phyloP scores from a whole-genome alignment of 805 yeast genomes.

The Candida pseudofarinosa region DNA sequence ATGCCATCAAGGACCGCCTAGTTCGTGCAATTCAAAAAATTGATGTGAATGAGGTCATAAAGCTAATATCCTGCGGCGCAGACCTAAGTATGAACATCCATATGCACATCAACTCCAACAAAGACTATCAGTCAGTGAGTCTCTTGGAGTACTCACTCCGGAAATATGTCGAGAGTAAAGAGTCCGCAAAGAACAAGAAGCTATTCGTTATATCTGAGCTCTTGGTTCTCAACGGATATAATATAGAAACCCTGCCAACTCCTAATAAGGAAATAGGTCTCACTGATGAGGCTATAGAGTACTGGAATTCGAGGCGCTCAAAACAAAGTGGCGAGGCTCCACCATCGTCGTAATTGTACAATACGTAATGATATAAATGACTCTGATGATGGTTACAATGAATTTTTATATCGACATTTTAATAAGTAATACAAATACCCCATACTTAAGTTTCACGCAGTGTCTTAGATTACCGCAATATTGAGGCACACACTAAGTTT shows the following conservation, averaged over 20 bases:
- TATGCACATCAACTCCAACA: constrained; percentile 15
- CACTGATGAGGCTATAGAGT: constrained; percentile 44
- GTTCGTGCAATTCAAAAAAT: constrained; percentile 53
- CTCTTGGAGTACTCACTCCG: constrained; percentile 51
- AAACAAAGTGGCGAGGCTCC: constrained; percentile 7
- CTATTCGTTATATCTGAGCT: constrained; percentile 53
- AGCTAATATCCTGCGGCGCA: constrained; percentile 45
- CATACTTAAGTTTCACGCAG: too few species aligned
- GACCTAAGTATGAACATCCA: constrained; percentile 41
- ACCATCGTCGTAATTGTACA: neutral
- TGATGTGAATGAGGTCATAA: constrained; percentile 41
- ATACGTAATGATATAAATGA: too few species aligned
- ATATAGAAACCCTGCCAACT: constrained; percentile 32
- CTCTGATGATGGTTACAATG: too few species aligned
- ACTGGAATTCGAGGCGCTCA: constrained; percentile 41
- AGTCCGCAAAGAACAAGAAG: constrained; percentile 7
- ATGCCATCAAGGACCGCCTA: constrained; percentile 30
- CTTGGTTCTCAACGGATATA: constrained; percentile 53
- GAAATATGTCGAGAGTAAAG: constrained; percentile 30
- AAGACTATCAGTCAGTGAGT: constrained; percentile 19
- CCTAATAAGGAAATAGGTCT: constrained; percentile 30
- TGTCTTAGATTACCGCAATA: neutral
- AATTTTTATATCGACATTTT: too few species aligned
- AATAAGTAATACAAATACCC: too few species aligned
- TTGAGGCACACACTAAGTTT: neutral